Evolutionary conservation across 179 eudicot species (phyloP).

Genomic region (Carnegiea gigantea): DNA sequence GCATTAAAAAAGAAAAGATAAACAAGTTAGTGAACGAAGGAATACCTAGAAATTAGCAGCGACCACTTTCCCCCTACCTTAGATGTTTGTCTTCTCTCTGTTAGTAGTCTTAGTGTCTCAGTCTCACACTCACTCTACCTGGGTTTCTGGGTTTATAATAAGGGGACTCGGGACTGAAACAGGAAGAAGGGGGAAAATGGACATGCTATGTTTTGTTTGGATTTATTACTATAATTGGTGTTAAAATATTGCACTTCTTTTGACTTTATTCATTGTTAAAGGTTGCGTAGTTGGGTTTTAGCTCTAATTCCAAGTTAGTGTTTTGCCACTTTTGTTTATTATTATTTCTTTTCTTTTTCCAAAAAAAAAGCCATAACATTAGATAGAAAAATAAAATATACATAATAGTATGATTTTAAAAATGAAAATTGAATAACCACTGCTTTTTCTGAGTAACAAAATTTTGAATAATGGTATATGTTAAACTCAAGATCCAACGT

Average conservation of each 20-base stretch:
- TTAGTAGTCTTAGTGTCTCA: not conserved
- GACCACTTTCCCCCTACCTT: slow-evolving; percentile 28
- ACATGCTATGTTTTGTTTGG: not conserved
- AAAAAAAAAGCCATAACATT: too few relatives aligned
- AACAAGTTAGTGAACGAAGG: slow-evolving; percentile 36
- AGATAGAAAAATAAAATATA: too few relatives aligned
- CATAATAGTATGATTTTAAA: too few relatives aligned
- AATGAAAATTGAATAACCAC: too few relatives aligned
- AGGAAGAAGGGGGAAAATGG: not conserved
- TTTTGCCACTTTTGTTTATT: not conserved
- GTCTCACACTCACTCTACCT: not conserved
- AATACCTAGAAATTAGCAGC: slow-evolving; percentile 52
- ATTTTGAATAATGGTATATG: too few relatives aligned
- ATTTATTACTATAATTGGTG: not conserved
- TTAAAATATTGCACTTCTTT: too few relatives aligned
- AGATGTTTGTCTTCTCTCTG: slow-evolving; percentile 23
- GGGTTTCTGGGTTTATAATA: slow-evolving; percentile 10
- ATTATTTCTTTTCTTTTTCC: too few relatives aligned
- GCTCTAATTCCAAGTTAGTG: slow-evolving; percentile 23
- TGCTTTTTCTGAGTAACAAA: too few relatives aligned
- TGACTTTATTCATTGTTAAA: slow-evolving; percentile 1
- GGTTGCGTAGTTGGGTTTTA: slow-evolving; percentile 10
- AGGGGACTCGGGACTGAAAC: slow-evolving; percentile 11
- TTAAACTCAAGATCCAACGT: not conserved
- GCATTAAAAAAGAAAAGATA: slow-evolving; percentile 19